Evolutionary conservation across 2,329 filamentous ascomycete genomes (phyloP).

Genomic region (Chaetomium olivaceum): DNA sequence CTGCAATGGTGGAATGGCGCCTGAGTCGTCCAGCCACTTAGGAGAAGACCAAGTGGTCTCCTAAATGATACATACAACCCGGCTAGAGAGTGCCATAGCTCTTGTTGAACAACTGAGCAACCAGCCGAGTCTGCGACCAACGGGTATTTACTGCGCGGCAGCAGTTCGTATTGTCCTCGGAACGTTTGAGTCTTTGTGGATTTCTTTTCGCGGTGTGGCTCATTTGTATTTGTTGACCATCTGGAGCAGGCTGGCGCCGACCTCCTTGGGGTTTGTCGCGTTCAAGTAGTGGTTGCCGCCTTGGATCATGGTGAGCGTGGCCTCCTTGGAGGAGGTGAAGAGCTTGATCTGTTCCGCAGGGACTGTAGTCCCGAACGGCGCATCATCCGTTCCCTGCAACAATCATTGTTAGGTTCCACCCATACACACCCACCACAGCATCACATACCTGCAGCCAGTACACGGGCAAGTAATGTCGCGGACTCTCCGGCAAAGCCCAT

Average conservation of each 20-base stretch:
- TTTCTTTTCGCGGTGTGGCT: background rate
- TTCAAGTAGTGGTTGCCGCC: conserved; percentile 53
- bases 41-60: background rate
- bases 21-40: too few relatives aligned
- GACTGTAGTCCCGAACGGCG: conserved; percentile 44
- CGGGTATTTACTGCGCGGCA: background rate
- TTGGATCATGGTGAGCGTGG: conserved; percentile 46
- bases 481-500: conserved; percentile 49
- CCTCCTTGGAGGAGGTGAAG: conserved; percentile 49
- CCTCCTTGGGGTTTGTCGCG: conserved; percentile 50
- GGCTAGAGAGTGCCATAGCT: too few relatives aligned
- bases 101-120: background rate
- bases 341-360: conserved; percentile 52
- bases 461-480: conserved; percentile 51
- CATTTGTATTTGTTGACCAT: conserved; percentile 40
- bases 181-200: background rate
- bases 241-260: conserved; percentile 47
- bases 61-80: background rate
- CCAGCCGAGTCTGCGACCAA: background rate
- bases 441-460: conserved; percentile 52
- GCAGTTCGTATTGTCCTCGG: background rate
- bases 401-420: conserved; percentile 18
- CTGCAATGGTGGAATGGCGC: too few relatives aligned
- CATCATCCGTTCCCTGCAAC: conserved; percentile 48
- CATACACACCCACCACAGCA: background rate